A percentile compares a stretch with the other conserved stretches of the same genome.
These are phyloP conservation scores for Fraxinus sp. DNA, from an alignment of 305 asterid species.

Conservation along the genomic window DNA sequence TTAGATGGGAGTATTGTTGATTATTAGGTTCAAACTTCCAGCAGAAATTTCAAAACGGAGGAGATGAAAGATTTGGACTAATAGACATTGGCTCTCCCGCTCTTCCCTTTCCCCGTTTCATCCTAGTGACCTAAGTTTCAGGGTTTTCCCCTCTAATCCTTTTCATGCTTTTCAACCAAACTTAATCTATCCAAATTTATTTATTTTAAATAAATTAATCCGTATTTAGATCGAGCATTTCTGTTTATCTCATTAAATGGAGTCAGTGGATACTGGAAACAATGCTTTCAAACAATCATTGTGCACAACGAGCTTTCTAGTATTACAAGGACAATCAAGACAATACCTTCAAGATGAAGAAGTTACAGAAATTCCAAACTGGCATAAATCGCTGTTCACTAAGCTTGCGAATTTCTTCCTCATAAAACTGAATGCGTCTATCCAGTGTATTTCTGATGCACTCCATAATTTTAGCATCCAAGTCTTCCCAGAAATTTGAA, in stretches of 20 bases:
- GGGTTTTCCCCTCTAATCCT: constrained; percentile 11
- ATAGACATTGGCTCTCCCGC: constrained; percentile 1
- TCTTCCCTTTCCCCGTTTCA: not conserved
- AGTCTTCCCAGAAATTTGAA: constrained; percentile 85
- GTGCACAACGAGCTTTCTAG: constrained; percentile 3
- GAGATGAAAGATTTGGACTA: constrained; percentile 14
- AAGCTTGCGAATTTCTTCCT: constrained; percentile 96
- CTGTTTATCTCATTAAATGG: not conserved
- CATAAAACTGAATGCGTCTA: constrained; percentile 88
- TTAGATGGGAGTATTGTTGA: constrained; percentile 6
- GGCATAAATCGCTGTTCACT: constrained; percentile 96
- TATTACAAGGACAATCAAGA: constrained; percentile 17
- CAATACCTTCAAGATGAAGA: constrained; percentile 82
- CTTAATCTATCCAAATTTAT: not conserved
- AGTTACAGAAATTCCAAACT: constrained; percentile 97
- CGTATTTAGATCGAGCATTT: constrained; percentile 2
- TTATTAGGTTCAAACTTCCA: constrained; percentile 14
- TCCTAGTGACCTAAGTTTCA: not conserved
- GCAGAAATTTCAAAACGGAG: constrained; percentile 1
- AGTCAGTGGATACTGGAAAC: not conserved
- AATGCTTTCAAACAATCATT: constrained; percentile 2
- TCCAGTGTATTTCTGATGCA: constrained; percentile 94
- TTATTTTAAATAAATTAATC: not conserved
- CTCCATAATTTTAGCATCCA: constrained; percentile 83
- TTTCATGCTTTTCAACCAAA: constrained; percentile 8